Percentiles rank a stretch among this genome's conserved stretches.
Evolutionary conservation across 352 stramenopile species (phyloP).

Genomic region (Globisporangium middletonii): DNA sequence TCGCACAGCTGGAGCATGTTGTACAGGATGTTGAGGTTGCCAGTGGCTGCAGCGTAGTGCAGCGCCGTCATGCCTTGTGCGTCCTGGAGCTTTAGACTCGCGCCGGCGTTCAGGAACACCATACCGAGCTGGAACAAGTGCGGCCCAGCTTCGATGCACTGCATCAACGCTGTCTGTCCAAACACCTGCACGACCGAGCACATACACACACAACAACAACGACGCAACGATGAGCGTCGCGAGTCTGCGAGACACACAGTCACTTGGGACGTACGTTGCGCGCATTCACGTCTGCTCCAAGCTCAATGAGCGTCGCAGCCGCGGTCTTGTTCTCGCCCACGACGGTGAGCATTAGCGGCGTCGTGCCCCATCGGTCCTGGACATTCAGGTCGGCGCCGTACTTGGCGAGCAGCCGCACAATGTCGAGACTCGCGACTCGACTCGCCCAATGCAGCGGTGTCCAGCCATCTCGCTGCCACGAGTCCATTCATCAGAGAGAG

Average conservation of each 20-base stretch:
- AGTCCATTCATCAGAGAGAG: not conserved
- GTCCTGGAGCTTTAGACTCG: slow-evolving; percentile 53
- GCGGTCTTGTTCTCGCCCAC: slow-evolving; percentile 58
- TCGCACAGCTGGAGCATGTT: slow-evolving; percentile 67
- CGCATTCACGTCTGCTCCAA: slow-evolving; percentile 59
- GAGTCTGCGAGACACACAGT: too few species aligned
- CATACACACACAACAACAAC: not conserved
- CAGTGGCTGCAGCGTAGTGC: slow-evolving; percentile 55
- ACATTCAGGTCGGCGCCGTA: slow-evolving; percentile 69
- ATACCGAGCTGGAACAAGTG: slow-evolving; percentile 68
- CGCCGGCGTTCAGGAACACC: slow-evolving; percentile 64
- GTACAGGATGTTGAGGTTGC: slow-evolving; percentile 52
- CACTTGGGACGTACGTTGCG: slow-evolving; percentile 39
- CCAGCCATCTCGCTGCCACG: slow-evolving; percentile 57
- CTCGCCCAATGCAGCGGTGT: slow-evolving; percentile 74
- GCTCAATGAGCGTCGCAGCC: slow-evolving; percentile 58
- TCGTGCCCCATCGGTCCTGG: slow-evolving; percentile 71
- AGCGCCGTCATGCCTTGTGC: slow-evolving; percentile 67
- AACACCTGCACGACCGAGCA: slow-evolving; percentile 38
- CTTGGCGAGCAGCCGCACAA: slow-evolving; percentile 74
- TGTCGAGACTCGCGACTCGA: slow-evolving; percentile 64
- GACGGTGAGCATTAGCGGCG: slow-evolving; percentile 73
- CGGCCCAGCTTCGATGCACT: slow-evolving; percentile 51
- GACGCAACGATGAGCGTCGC: not conserved
- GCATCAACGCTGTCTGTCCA: slow-evolving; percentile 66